phyloP scores from a whole-genome alignment of 1,284 basidiomycete genomes.

The Tranzscheliella williamsii region DNA sequence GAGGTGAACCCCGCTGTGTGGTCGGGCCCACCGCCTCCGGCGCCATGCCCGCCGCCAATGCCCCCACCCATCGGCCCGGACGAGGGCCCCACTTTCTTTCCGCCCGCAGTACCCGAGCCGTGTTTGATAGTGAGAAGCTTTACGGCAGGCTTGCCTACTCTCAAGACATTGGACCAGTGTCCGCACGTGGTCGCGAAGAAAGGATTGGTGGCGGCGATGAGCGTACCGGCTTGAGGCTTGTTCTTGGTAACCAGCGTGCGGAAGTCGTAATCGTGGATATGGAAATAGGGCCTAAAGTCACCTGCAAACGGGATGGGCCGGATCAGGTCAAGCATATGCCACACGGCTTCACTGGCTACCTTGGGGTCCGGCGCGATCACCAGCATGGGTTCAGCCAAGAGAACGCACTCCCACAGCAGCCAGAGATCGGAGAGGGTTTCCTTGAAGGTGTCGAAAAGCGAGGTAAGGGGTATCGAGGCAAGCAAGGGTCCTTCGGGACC shows the following conservation, averaged over 20 bases:
- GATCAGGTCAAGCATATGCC: conserved; percentile 74
- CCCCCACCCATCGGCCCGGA: conserved; percentile 11
- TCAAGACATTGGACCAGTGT: conserved; percentile 85
- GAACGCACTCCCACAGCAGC: conserved; percentile 74
- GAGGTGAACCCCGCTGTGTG: conserved; percentile 65
- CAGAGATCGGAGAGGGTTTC: conserved; percentile 70
- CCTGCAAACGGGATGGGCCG: conserved; percentile 83
- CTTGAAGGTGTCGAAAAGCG: conserved; percentile 51
- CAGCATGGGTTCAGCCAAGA: conserved; percentile 77
- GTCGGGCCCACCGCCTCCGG: conserved; percentile 49
- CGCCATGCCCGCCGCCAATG: conserved; percentile 68
- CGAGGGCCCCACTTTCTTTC: conserved; percentile 6
- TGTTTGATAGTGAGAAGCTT: conserved; percentile 37
- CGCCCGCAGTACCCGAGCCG: neutral
- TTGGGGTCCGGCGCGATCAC: conserved; percentile 78
- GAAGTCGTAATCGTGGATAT: conserved; percentile 90
- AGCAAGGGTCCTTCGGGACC: conserved; percentile 61
- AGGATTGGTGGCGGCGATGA: conserved; percentile 92
- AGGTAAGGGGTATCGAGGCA: conserved; percentile 73
- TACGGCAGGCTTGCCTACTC: conserved; percentile 65
- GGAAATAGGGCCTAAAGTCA: conserved; percentile 91
- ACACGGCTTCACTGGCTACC: conserved; percentile 76
- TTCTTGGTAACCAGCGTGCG: conserved; percentile 75
- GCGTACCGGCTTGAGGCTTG: conserved; percentile 78
- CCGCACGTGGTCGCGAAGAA: conserved; percentile 84